Percentiles rank a stretch among this genome's conserved stretches.
phyloP scores from a whole-genome alignment of 352 stramenopile species.

The Elongisporangium anandrum region DNA sequence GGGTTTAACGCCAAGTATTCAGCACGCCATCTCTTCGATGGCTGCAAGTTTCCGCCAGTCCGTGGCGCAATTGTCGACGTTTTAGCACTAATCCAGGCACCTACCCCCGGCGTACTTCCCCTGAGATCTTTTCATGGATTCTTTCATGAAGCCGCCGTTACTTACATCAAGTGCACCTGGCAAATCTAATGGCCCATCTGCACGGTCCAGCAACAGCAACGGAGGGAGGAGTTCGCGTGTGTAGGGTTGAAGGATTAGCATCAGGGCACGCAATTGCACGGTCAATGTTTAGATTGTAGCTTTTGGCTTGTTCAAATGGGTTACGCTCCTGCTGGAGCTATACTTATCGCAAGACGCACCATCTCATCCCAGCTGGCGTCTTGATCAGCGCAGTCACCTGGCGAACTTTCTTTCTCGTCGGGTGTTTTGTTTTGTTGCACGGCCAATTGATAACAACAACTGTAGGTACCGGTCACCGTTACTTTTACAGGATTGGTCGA shows the following conservation, averaged over 20 bases:
- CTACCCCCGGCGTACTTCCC: background rate
- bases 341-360: background rate
- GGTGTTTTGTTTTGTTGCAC: background rate
- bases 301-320: background rate
- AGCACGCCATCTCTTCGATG: background rate
- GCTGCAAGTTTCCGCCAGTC: background rate
- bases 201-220: background rate
- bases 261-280: background rate
- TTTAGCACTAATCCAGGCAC: background rate
- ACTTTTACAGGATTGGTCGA: background rate
- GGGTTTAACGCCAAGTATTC: background rate
- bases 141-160: background rate
- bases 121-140: background rate
- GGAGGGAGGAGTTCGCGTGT: background rate
- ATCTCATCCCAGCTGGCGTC: background rate
- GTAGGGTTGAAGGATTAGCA: background rate
- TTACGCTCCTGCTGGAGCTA: background rate
- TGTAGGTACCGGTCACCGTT: background rate
- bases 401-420: background rate
- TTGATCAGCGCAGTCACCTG: background rate
- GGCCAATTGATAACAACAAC: background rate
- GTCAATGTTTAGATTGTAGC: background rate
- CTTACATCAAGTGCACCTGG: background rate
- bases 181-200: background rate
- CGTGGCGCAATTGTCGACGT: background rate